Base-by-base conservation (phyloP, 495 filamentous ascomycete species). In the Penicillium canescens region DNA sequence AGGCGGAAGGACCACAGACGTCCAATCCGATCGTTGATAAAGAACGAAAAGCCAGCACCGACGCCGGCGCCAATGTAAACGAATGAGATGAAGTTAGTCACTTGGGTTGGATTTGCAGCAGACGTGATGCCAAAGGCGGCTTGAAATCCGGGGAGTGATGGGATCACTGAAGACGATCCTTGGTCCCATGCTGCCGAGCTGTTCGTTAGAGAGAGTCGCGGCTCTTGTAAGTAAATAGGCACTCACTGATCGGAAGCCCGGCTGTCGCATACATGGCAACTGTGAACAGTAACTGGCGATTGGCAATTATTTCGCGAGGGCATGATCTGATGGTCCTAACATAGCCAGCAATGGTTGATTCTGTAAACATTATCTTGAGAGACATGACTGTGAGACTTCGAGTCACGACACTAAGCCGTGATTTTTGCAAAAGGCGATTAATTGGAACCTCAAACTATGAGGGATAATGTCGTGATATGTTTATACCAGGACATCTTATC, bases 31-130 rank as follows among this genome's bases (percentile, higher is more conserved):
- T 59, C 61, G 24, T 61, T 61, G 2, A 61, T 8, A 3, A 65
- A 37, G 44, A 65, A 65, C 6, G 57, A 58, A 7, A 61, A 20
- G 11, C 28, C 11, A 7, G 61, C 61, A 6, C 61, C 61, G 18
- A 58, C 52, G 4, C 37, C 54, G 31, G 31, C 41, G 3, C 61
- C 61, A 6, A 65, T 23, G 44, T 61, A 37, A 3, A 65, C 61
- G 6, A 65, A 34, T n/a, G 57, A 61, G 38, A 61, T 49, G 34
- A 65, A 38, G 36, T 61, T 64, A 7, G 41, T 53, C 39, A 55
- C 21, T 21, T 41, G 23, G 18, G 24, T 50, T 1, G 46, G 37
- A 35, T 58, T 48, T 46, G 54, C 46, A 14, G 37, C 54, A 21
- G 54, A 56, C 13, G 46, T 42, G 12, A 58, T 48, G n/a, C 37